A percentile compares a stretch with the other conserved stretches of the same genome.
Evolutionary conservation across 768 basidiomycete species (phyloP).

Genomic region (Suillus subaureus): DNA sequence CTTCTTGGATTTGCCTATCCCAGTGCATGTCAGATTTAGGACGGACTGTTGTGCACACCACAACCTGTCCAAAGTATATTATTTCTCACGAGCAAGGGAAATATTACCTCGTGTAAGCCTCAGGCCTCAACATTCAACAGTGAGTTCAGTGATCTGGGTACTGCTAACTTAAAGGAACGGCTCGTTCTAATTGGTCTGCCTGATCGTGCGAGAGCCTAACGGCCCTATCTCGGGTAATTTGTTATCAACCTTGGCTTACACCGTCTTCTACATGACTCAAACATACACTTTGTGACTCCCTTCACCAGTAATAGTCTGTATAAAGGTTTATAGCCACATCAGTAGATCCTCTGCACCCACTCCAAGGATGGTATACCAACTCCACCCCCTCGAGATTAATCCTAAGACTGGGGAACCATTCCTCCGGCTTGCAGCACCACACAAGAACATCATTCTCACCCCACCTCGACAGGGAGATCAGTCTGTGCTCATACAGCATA

Average conservation of each 20-base stretch:
- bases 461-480: constrained; percentile 54
- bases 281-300: neutral
- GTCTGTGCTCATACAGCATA: constrained; percentile 33
- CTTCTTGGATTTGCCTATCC: neutral
- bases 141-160: neutral
- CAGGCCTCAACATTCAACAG: neutral
- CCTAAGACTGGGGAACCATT: constrained; percentile 52
- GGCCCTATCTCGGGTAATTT: neutral
- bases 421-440: constrained; percentile 52
- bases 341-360: neutral
- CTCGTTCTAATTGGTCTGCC: neutral
- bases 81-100: neutral
- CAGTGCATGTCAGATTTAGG: neutral
- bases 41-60: neutral
- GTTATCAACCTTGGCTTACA: neutral
- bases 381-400: constrained; percentile 45
- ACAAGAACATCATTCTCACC: constrained; percentile 58
- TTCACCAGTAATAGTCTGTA: neutral
- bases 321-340: neutral
- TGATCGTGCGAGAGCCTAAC: neutral
- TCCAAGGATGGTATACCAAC: constrained; percentile 17
- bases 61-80: neutral
- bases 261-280: neutral
- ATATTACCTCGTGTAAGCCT: neutral
- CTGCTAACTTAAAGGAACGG: neutral